Evolutionary conservation across 2,329 filamentous ascomycete genomes (phyloP).

Genomic region (Colletotrichum sp.): DNA sequence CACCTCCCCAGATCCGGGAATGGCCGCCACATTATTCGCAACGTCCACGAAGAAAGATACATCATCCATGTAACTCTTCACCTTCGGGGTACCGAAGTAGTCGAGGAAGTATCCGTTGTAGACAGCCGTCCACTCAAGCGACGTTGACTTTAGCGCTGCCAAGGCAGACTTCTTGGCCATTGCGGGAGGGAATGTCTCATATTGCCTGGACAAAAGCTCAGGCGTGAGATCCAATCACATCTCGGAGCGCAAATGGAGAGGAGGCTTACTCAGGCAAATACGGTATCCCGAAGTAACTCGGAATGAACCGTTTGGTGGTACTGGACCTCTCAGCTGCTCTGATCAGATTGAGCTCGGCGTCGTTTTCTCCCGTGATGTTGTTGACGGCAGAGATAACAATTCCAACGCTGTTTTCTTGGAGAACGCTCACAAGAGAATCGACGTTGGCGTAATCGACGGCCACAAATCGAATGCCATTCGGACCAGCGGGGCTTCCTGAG

Average conservation of each 20-base stretch:
- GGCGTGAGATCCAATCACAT: not conserved
- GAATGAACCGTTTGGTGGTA: slow-evolving; percentile 44
- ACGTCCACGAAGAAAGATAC: slow-evolving; percentile 49
- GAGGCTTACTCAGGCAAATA: slow-evolving; percentile 33
- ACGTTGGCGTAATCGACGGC: slow-evolving; percentile 31
- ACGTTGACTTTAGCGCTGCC: slow-evolving; percentile 31
- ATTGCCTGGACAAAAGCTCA: not conserved
- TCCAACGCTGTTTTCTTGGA: slow-evolving; percentile 41
- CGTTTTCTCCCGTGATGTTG: slow-evolving; percentile 23
- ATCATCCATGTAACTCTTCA: slow-evolving; percentile 41
- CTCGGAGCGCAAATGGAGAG: not conserved
- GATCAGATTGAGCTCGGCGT: slow-evolving; percentile 44
- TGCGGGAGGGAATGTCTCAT: not conserved
- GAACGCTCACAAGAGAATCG: slow-evolving; percentile 20
- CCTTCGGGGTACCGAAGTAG: slow-evolving; percentile 43
- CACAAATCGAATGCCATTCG: slow-evolving; percentile 26
- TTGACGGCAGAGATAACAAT: slow-evolving; percentile 48
- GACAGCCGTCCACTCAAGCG: slow-evolving; percentile 40
- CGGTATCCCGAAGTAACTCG: slow-evolving; percentile 44
- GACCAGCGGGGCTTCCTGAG: slow-evolving; percentile 15
- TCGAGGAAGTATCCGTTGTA: slow-evolving; percentile 49
- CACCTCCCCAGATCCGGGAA: slow-evolving; percentile 53
- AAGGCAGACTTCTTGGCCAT: not conserved
- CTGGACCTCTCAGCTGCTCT: slow-evolving; percentile 42
- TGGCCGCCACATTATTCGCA: slow-evolving; percentile 44